phyloP scores from a whole-genome alignment of 2,329 filamentous ascomycete genomes.

The Ilyonectria sp. region DNA sequence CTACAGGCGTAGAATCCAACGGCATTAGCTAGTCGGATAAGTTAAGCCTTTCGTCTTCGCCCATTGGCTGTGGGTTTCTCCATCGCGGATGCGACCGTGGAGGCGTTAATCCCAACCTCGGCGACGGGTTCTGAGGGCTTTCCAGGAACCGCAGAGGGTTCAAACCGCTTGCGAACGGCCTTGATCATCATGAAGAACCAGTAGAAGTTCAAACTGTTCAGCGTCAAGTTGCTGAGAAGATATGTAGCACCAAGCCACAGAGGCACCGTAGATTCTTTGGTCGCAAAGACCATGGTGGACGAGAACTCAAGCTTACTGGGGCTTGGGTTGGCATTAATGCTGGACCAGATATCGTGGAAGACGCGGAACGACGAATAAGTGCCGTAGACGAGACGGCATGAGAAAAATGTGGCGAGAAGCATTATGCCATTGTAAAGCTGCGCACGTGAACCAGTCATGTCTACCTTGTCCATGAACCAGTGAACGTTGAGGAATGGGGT shows the following conservation, averaged over 20 bases:
- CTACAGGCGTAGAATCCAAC: background rate
- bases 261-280: slow-evolving; percentile 69
- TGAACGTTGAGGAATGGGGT: slow-evolving; percentile 90
- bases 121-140: slow-evolving; percentile 47
- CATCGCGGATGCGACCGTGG: slow-evolving; percentile 49
- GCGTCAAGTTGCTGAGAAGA: slow-evolving; percentile 77
- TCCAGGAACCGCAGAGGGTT: slow-evolving; percentile 58
- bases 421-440: slow-evolving; percentile 85
- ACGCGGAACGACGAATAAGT: slow-evolving; percentile 79
- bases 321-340: slow-evolving; percentile 58
- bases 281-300: slow-evolving; percentile 61
- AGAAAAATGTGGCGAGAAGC: slow-evolving; percentile 82
- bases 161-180: slow-evolving; percentile 83
- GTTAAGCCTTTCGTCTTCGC: slow-evolving; percentile 52
- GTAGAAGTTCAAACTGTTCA: slow-evolving; percentile 85
- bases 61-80: slow-evolving; percentile 32
- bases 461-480: slow-evolving; percentile 92
- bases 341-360: slow-evolving; percentile 78
- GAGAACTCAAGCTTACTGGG: slow-evolving; percentile 38
- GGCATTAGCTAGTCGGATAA: background rate
- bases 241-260: slow-evolving; percentile 80
- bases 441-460: slow-evolving; percentile 80
- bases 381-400: slow-evolving; percentile 83
- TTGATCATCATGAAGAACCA: slow-evolving; percentile 93
- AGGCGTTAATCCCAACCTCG: slow-evolving; percentile 49